Base-by-base conservation (phyloP, 1,284 basidiomycete genomes). In the Ceratobasidium sp. region DNA sequence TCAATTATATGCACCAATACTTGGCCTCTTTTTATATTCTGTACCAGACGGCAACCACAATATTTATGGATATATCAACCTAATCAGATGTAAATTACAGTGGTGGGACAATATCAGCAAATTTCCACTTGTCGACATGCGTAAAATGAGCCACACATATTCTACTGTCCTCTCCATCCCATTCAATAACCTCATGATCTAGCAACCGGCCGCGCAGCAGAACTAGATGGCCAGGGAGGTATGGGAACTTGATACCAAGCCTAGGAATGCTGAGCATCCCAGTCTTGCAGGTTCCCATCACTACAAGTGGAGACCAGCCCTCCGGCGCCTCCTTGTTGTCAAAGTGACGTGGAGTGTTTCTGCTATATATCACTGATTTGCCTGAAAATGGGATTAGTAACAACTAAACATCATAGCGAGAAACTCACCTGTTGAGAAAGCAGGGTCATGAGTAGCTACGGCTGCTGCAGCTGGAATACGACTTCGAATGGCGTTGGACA, bases 141-240 rank as follows among this genome's bases (percentile, higher is more conserved):
- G 33, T 71, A n/a, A 71, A 71, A 60, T 71, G 38, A 33, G 69
- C 55, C 5, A 71, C 27, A 38, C 69, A 71, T 4, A 71, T 71
- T 4, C 69, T 54, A 6, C 1, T 48, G 12, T 52, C 69, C 8
- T 71, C 55, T 5, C 69, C 69, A 30, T 59, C 41, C 69, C 69
- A 71, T 18, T 60, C 69, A n/a, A 48, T 33, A 2, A 60, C 55
- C n/a, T 52, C 69, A 27, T 71, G 55, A 27, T 59, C 69, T 10
- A 71, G 3, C 16, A 71, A 8, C 38, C 44, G 30, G 8, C 69
- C 69, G 6, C 69, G 44, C 8, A 71, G 30, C 6, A 59, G 27
- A 1, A 71, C 69, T 20, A 71, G 18, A 4, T 52, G 23, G 2
- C 69, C 69, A 27, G 69, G 55, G 1, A 59, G 35, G 35, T 59